Percentiles rank a stretch among this genome's conserved stretches.
These are phyloP conservation scores for Amylocarpus encephaloides DNA, from an alignment of 2,329 filamentous ascomycete species.

Conservation along the genomic window DNA sequence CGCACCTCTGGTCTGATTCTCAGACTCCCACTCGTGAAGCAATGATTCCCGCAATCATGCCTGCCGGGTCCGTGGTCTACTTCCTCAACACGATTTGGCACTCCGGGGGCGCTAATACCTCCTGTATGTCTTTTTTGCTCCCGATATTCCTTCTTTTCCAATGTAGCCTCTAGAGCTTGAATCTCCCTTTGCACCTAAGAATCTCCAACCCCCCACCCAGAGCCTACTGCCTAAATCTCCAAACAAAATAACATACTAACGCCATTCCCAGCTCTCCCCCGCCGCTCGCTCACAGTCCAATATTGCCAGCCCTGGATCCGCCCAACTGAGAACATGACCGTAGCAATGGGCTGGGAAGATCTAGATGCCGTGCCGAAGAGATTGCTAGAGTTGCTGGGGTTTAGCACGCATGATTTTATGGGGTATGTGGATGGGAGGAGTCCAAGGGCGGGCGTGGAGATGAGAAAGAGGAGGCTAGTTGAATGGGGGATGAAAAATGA, in stretches of 20 bases:
- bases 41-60: slow-evolving; percentile 28
- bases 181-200: too few species aligned
- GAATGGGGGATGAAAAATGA: slow-evolving; percentile 21
- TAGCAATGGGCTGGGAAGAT: slow-evolving; percentile 32
- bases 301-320: slow-evolving; percentile 34
- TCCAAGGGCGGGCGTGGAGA: slow-evolving; percentile 27
- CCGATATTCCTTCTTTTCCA: too few species aligned
- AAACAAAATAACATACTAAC: too few species aligned
- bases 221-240: too few species aligned
- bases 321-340: slow-evolving; percentile 34
- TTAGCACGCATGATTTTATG: slow-evolving; percentile 28
- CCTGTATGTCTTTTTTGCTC: background rate
- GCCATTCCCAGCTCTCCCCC: background rate
- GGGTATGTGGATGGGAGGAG: slow-evolving; percentile 27
- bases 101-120: slow-evolving; percentile 26
- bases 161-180: too few species aligned
- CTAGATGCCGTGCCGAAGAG: slow-evolving; percentile 25
- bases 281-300: slow-evolving; percentile 27
- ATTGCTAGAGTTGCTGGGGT: slow-evolving; percentile 25
- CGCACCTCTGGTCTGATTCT: slow-evolving; percentile 28
- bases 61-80: slow-evolving; percentile 27
- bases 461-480: slow-evolving; percentile 28
- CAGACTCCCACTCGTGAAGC: slow-evolving; percentile 25
- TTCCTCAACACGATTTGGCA: slow-evolving; percentile 31
- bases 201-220: too few species aligned